Base-by-base conservation (phyloP, 371 early-diverging fungal genomes). In the Mucor irregularis region DNA sequence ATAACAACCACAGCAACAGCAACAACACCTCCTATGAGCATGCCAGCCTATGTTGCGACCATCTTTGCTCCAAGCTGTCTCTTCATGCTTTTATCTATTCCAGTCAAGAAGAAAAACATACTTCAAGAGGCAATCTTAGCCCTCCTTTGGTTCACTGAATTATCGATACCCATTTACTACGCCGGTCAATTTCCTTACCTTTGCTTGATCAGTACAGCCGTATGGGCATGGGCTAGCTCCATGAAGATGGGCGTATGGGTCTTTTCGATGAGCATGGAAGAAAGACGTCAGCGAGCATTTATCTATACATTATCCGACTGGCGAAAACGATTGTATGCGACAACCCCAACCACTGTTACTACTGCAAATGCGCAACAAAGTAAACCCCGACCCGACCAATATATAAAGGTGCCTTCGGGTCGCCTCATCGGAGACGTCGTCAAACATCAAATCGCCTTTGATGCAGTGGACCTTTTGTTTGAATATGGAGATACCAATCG, bases 191-290 rank as follows among this genome's bases (percentile, higher is more conserved):
- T 53, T 25, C 28, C 62, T 0, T 62, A 61, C 8, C 19, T 58
- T 19, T 56, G 52, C 17, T 39, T 40, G 9, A 71, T 71, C 37
- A 39, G 34, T 5, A 52, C 55, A 0, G 44, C 67, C 1, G 71
- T 71, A 0, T 66, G 61, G 55, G 37, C 58, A 2, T 74, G 71
- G 71, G 71, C 62, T 0, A 68, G 43, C 13, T 61, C 64, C 2
- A 63, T 74, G 62, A 74, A 74, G 28, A 74, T 74, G 74, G 69
- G 66, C 11, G 69, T 74, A 1, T 74, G 74, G 74, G 44, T 74
- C 10, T 68, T 69, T 42, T 61, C 62, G 17, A 66, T 68, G 62
- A 30, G 64, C 2, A 63, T 66, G 47, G 69, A 71, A 34, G 74
- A 74, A 56, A 57, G 74, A 38, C 58, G 65, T 21, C 54, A 59